Base-by-base conservation (phyloP, 208 protist species). In the Trypanosoma avium region DNA sequence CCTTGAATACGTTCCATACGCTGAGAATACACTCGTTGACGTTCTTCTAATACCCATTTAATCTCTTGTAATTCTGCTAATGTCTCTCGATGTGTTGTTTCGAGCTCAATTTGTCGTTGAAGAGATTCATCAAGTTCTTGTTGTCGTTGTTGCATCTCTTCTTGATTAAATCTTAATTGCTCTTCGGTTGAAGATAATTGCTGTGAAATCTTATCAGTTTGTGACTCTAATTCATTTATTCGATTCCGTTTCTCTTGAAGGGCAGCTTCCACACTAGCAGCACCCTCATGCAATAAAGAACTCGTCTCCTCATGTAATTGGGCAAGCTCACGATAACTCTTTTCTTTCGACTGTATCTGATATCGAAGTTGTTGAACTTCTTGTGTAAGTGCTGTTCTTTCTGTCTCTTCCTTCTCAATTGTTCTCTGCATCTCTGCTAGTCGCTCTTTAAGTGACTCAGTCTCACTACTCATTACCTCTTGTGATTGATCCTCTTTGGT, bases 241-340 rank as follows among this genome's bases (percentile, higher is more conserved):
- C 40, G 40, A 19, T 35, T 21, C 24, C 29, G 56, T n/a, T 61
- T 47, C 56, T 61, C 46, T 15, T 57, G 45, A 70, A 89, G 59
- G 9, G 75, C 70, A 17, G 64, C 36, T 59, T 82, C 70, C 46
- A 84, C 77, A 21, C 70, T 73, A n/a, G 65, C 73, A n/a, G 78
- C 83, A 17, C 77, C 83, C 21, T 80, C 58, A 58, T 73, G 65
- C 45, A 89, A 67, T 49, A 89, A 65, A 33, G 73, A 55, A 22
- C 64, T 67, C 21, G 80, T 69, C 43, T 89, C 79, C 35, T 78
- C 76, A 52, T 86, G 75, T 43, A 67, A 49, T 24, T 35, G 54
- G 6, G 61, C 53, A 35, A 76, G 50, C 24, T 66, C 48, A 32
- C 49, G 27, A 19, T 69, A 47, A 38, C 75, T 69, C 13, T 69